Base-by-base conservation (phyloP, 257 asterid genomes). In the Nicotiana tomentosiformis region DNA sequence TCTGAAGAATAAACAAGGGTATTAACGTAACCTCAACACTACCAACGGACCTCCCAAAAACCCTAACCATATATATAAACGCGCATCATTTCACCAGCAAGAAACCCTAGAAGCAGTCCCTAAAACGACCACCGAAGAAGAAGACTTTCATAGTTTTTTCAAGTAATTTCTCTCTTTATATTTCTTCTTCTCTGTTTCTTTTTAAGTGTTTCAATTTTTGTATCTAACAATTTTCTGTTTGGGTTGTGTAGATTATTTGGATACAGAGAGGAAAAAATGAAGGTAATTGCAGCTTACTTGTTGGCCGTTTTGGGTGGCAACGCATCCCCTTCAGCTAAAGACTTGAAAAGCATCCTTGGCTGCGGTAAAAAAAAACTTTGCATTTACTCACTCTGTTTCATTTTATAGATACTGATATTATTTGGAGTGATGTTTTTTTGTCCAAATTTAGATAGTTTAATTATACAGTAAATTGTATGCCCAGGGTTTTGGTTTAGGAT, bases 251-350 rank as follows among this genome's bases (percentile, higher is more conserved):
- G 8, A 32, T 26, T 30, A 6, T 64, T 64, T 29, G 7, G 43
- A 33, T 46, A 43, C 1, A 37, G 68, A 15, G 20, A 60, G 15
- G 46, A 55, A 33, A 20, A 57, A 14, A 82, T 80, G 83, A 80
- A 80, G 83, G 53, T 80, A 10, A 65, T 80, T 33, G 83, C 83
- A 4, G 83, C 83, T 43, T 80, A 65, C 16, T 80, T 80, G 77
- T 49, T 80, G 77, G 83, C 83, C 43, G 77, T 80, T 51, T 65
- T 80, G 64, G 83, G 83, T 39, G 83, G 83, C 29, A 80, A 80
- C 3, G 65, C 83, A 10, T 43, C 62, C 18, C 83, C 83, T 46
- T 80, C 83, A 6, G 43, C 77, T 4, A 55, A 67, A 17, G 83
- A 80, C 15, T 62, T 80, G 29, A 80, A 80, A 62, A 65, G 33